Conservation (phyloP, 805 yeast genomes). For the Suhomyces canberraensis region DNA sequence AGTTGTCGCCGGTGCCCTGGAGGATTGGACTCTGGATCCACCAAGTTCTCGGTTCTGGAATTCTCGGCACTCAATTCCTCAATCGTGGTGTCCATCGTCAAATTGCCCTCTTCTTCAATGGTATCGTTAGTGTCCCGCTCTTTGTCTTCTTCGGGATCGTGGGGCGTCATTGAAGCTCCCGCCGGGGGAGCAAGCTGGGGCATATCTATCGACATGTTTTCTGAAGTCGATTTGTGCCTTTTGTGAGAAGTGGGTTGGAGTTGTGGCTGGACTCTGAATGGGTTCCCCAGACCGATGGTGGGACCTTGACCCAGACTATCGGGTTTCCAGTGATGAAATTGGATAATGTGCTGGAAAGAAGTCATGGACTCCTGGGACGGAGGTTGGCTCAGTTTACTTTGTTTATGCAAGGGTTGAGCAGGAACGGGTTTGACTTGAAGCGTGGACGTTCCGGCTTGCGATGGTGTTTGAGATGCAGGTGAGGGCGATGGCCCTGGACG, state of each 20-base stretch:
- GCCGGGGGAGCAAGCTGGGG: background rate
- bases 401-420: conserved; percentile 39
- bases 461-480: conserved; percentile 1
- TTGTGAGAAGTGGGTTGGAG: conserved; percentile 25
- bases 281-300: conserved; percentile 5
- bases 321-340: conserved; percentile 59
- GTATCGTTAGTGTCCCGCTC: conserved; percentile 7
- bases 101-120: conserved; percentile 10
- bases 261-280: conserved; percentile 9
- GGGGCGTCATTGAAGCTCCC: conserved; percentile 1
- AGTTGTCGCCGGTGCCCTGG: conserved; percentile 8
- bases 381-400: conserved; percentile 25
- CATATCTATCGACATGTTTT: conserved; percentile 29
- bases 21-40: conserved; percentile 8
- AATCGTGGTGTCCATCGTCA: conserved; percentile 14
- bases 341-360: conserved; percentile 49
- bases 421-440: conserved; percentile 43
- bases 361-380: conserved; percentile 45
- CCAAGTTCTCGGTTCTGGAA: conserved; percentile 8
- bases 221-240: conserved; percentile 33
- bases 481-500: background rate
- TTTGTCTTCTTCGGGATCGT: background rate
- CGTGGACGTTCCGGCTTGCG: conserved; percentile 21
- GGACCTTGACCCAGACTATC: conserved; percentile 25
- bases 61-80: conserved; percentile 5